Conservation (phyloP, 1,139 yeast genomes). For the Debaryomyces robertsiae region DNA sequence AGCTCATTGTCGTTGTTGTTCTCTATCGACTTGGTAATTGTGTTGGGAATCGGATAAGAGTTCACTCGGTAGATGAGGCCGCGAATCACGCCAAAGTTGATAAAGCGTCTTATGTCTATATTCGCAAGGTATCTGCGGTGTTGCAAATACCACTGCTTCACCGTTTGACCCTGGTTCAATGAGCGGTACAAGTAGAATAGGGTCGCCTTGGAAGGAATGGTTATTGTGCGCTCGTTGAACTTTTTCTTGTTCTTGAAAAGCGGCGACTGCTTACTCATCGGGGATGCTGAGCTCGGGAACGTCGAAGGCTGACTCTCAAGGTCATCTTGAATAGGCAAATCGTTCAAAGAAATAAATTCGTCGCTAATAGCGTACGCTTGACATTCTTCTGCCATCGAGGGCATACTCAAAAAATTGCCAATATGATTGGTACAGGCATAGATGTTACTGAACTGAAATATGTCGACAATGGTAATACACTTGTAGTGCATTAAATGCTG, state of each 20-base stretch:
- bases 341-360: constrained; percentile 12
- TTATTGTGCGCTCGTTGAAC: constrained; percentile 21
- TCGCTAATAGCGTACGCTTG: constrained; percentile 69
- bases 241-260: constrained; percentile 8
- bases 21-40: constrained; percentile 39
- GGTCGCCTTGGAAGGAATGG: constrained; percentile 63
- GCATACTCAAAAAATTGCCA: constrained; percentile 63
- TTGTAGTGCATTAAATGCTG: constrained; percentile 90
- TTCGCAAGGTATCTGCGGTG: constrained; percentile 59
- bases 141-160: constrained; percentile 77
- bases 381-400: constrained; percentile 77
- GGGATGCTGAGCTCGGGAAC: constrained; percentile 13
- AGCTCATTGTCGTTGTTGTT: constrained; percentile 31
- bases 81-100: constrained; percentile 82
- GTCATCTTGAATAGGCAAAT: constrained; percentile 6
- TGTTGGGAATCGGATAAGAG: constrained; percentile 65
- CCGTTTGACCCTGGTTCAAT: constrained; percentile 73
- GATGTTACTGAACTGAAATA: constrained; percentile 84
- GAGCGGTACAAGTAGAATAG: constrained; percentile 78
- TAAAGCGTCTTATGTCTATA: constrained; percentile 80
- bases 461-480: constrained; percentile 78
- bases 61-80: constrained; percentile 82
- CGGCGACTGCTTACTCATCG: constrained; percentile 12
- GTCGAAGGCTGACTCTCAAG: constrained; percentile 7
- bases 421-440: constrained; percentile 89